phyloP scores from a whole-genome alignment of 352 stramenopile species.

The Phytophthora sansomeana region DNA sequence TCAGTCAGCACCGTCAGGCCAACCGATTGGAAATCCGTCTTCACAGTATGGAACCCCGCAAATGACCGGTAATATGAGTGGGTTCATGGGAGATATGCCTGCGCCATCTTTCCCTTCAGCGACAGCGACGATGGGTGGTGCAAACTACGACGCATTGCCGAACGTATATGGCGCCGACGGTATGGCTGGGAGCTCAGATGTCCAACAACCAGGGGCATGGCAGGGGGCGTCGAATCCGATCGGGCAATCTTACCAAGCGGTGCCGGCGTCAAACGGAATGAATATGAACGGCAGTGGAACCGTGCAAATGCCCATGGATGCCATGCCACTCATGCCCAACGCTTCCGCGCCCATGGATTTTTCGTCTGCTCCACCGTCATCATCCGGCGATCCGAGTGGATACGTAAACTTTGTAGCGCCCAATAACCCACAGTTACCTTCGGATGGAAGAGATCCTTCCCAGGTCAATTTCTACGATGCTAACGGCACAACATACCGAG shows the following conservation, averaged over 20 bases:
- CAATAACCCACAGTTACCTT: constrained; percentile 59
- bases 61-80: constrained; percentile 19
- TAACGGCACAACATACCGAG: constrained; percentile 72
- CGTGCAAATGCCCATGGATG: constrained; percentile 34
- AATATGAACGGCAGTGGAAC: constrained; percentile 25
- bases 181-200: constrained; percentile 15
- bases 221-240: constrained; percentile 34
- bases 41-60: constrained; percentile 34
- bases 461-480: constrained; percentile 76
- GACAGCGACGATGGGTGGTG: constrained; percentile 15
- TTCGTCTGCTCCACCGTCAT: constrained; percentile 20
- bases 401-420: constrained; percentile 60
- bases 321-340: constrained; percentile 33
- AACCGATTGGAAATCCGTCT: constrained; percentile 35
- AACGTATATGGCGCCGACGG: constrained; percentile 32
- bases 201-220: constrained; percentile 25
- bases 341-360: constrained; percentile 29
- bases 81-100: constrained; percentile 47
- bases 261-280: constrained; percentile 23
- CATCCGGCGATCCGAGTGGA: constrained; percentile 26
- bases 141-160: constrained; percentile 39
- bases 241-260: constrained; percentile 21
- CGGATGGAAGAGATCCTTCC: constrained; percentile 40
- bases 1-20: constrained; percentile 29
- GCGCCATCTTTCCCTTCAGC: constrained; percentile 29